phyloP scores from a whole-genome alignment of 257 asterid genomes.

The Lantana camara region DNA sequence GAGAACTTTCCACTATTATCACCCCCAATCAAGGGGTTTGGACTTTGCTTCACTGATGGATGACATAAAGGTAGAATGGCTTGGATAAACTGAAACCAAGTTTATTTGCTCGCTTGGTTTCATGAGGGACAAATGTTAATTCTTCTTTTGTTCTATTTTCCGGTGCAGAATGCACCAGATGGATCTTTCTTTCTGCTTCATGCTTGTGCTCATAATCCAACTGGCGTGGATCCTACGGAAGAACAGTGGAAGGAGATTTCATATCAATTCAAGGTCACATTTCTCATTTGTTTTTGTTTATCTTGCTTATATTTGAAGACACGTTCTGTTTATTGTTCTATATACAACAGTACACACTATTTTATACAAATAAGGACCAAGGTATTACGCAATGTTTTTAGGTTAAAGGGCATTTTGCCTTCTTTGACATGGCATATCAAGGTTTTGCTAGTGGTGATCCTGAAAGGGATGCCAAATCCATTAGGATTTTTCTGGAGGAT shows the following conservation, averaged over 20 bases:
- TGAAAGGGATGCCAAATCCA: slow-evolving; percentile 91
- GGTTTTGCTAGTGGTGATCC: slow-evolving; percentile 99
- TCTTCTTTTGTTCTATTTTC: background rate
- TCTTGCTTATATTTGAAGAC: background rate
- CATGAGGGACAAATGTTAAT: background rate
- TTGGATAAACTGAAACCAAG: slow-evolving; percentile 1
- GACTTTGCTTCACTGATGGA: slow-evolving; percentile 82
- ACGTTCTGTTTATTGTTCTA: background rate
- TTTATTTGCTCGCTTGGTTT: slow-evolving; percentile 1
- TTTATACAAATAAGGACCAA: background rate
- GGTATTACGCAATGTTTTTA: slow-evolving; percentile 38
- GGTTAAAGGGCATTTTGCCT: slow-evolving; percentile 90
- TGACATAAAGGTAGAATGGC: slow-evolving; percentile 69
- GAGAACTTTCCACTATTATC: slow-evolving; percentile 85
- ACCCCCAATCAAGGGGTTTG: slow-evolving; percentile 86
- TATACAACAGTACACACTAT: background rate
- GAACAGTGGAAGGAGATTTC: slow-evolving; percentile 99
- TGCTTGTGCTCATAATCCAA: slow-evolving; percentile 99
- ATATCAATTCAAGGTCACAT: slow-evolving; percentile 73
- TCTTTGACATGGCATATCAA: slow-evolving; percentile 99
- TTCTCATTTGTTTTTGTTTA: background rate
- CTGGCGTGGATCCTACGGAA: slow-evolving; percentile 97
- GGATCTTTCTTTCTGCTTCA: slow-evolving; percentile 95
- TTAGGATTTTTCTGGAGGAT: slow-evolving; percentile 90
- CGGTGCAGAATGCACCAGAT: slow-evolving; percentile 80